Conservation (phyloP, 2,329 filamentous ascomycete species). For the Neonectria coccinea region DNA sequence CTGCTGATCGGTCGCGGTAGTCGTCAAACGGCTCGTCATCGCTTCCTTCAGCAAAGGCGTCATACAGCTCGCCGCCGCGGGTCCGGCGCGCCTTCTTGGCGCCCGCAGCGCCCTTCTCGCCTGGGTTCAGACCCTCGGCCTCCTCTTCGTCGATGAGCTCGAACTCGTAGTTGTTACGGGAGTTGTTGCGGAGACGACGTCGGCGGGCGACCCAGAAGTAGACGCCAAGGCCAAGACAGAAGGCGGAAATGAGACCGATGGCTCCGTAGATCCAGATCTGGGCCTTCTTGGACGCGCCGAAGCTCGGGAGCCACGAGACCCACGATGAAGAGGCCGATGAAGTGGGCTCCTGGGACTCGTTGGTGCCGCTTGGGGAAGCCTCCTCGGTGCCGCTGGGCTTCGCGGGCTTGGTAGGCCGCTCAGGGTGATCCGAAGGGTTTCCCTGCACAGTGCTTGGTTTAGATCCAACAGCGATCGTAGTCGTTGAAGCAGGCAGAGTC, state of each 20-base stretch:
- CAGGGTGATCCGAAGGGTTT: constrained; percentile 71
- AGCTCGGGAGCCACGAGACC: constrained; percentile 90
- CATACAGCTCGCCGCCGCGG: constrained; percentile 90
- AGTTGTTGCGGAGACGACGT: constrained; percentile 78
- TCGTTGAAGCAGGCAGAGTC: constrained; percentile 72
- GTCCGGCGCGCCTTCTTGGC: constrained; percentile 62
- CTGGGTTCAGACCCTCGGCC: constrained; percentile 64
- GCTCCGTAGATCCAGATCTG: constrained; percentile 95
- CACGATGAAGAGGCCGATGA: constrained; percentile 73
- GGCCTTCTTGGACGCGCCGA: constrained; percentile 87
- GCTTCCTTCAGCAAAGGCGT: constrained; percentile 92
- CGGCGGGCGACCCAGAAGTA: constrained; percentile 86
- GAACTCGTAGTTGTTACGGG: constrained; percentile 90
- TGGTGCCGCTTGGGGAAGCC: constrained; percentile 46
- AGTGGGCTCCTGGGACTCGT: constrained; percentile 51
- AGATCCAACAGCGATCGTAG: constrained; percentile 58
- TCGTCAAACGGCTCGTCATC: constrained; percentile 70
- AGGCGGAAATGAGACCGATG: constrained; percentile 83
- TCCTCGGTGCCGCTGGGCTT: constrained; percentile 52
- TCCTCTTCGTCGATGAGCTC: constrained; percentile 91
- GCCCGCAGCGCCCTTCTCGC: constrained; percentile 58
- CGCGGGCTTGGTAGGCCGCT: constrained; percentile 68
- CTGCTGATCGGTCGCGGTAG: constrained; percentile 55
- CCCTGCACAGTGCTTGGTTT: constrained; percentile 55
- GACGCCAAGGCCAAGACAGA: constrained; percentile 82